Base-by-base conservation (phyloP, 73 alveolate species). In the Durusdinium trenchii region DNA sequence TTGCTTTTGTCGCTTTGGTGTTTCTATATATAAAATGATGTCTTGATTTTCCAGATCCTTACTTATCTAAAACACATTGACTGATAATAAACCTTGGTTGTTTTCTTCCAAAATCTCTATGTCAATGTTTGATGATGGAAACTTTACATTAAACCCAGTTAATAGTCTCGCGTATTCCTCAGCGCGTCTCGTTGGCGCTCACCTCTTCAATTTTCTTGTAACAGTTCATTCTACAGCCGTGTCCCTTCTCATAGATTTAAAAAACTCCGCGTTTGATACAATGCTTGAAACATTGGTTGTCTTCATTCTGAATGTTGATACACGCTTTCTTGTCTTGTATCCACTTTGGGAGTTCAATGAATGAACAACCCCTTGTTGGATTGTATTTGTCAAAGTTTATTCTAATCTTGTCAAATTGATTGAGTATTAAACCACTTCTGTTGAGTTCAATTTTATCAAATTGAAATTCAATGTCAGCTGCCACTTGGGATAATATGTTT, bases 361-460 rank as follows among this genome's bases (percentile, higher is more conserved):
- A 71, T 71, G 35, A 36, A 36, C 84, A 46, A 36, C 51, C 84
- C 40, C 84, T 12, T 26, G 84, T 71, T 36, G 84, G 84, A 50
- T 71, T 50, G 84, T 71, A 71, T 71, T 71, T 71, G 84, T 71
- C 84, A 71, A 10, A 71, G 40, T 71, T 46, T 71, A 26, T 71
- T 30, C 51, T 71, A 18, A 71, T 71, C 40, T 71, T 71, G 40
- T 71, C 51, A 71, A 71, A 36, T 32, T 71, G 10, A 36, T 71
- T 71, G 40, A 71, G 9, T 71, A 46, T 71, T 36, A 71, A 71
- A 9, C 84, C 84, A 36, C 51, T 36, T 28, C 50, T 71, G 35
- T 71, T 50, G 35, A 71, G 35, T 71, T 71, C 51, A 36, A 36
- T 71, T 71, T 71, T 50, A 36, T 46, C 84, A 36, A 71, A 46